A percentile compares a stretch with the other conserved stretches of the same genome.
Evolutionary conservation across 2,329 filamentous ascomycete genomes (phyloP).

Genomic region (Microdochium nivale): DNA sequence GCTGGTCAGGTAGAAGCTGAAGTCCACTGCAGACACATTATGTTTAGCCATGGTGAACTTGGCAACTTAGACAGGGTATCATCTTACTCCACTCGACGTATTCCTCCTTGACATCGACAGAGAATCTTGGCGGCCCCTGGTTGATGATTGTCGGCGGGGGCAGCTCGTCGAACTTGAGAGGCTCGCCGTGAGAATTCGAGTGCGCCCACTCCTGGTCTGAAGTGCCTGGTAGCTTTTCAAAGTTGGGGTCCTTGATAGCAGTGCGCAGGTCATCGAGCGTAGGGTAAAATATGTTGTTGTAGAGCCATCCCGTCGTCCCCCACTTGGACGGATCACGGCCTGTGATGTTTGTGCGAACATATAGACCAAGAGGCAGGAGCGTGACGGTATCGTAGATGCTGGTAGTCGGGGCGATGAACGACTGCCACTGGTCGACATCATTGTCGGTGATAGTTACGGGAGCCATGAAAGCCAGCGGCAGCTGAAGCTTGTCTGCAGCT

Average conservation of each 20-base stretch:
- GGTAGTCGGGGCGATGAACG: conserved; percentile 15
- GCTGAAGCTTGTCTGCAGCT: neutral
- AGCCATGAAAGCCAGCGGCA: neutral
- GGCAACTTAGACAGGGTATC: neutral
- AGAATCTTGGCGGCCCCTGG: conserved; percentile 22
- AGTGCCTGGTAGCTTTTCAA: conserved; percentile 31
- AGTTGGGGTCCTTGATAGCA: conserved; percentile 24
- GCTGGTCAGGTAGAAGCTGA: conserved; percentile 26
- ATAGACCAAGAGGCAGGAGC: conserved; percentile 27
- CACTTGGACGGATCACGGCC: conserved; percentile 26
- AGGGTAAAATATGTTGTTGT: conserved; percentile 28
- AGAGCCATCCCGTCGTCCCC: conserved; percentile 29
- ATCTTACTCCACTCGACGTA: conserved; percentile 24
- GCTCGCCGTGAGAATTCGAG: conserved; percentile 20
- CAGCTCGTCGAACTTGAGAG: conserved; percentile 36
- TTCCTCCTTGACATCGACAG: conserved; percentile 22
- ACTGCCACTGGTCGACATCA: conserved; percentile 25
- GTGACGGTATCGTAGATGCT: conserved; percentile 21
- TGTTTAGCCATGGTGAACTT: neutral
- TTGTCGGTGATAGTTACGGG: conserved; percentile 15
- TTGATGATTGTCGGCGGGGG: conserved; percentile 41
- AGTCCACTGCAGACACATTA: conserved; percentile 21
- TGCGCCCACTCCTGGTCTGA: conserved; percentile 30
- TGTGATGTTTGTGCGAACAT: conserved; percentile 22
- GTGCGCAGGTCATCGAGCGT: conserved; percentile 26